These are phyloP conservation scores for Yamadazyma kitorensis DNA, from an alignment of 805 yeast genomes.

Conservation along the genomic window DNA sequence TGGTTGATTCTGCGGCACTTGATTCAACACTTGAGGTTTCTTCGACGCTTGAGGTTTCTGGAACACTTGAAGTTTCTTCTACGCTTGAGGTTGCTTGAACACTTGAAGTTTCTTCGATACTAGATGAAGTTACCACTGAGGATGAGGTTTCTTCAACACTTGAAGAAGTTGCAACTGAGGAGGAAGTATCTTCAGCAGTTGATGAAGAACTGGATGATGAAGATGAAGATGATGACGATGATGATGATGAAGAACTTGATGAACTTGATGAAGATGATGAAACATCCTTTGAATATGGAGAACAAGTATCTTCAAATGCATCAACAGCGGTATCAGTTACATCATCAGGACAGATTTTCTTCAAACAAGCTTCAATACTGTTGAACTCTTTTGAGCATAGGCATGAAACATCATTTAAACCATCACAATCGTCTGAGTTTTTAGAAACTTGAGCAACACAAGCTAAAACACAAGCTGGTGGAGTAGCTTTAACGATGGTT, in stretches of 20 bases:
- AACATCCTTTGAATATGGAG: slow-evolving; percentile 35
- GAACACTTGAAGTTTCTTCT: slow-evolving; percentile 4
- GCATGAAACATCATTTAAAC: slow-evolving; percentile 65
- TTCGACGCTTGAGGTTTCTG: too few relatives aligned
- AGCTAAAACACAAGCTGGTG: slow-evolving; percentile 91
- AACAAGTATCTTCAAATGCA: slow-evolving; percentile 56
- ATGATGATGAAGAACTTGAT: slow-evolving; percentile 18
- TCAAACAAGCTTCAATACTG: slow-evolving; percentile 60
- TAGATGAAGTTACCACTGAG: slow-evolving; percentile 13
- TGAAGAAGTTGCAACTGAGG: slow-evolving; percentile 19
- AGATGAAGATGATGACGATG: slow-evolving; percentile 29
- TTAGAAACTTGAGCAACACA: slow-evolving; percentile 74
- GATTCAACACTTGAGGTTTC: slow-evolving; percentile 5
- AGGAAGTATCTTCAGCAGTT: slow-evolving; percentile 17
- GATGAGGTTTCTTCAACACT: slow-evolving; percentile 15
- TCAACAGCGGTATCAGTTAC: slow-evolving; percentile 55
- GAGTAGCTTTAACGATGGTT: slow-evolving; percentile 55
- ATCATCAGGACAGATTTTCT: slow-evolving; percentile 65
- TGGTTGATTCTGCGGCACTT: slow-evolving; percentile 4
- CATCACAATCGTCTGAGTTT: slow-evolving; percentile 50
- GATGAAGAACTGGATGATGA: slow-evolving; percentile 28
- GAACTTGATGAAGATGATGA: slow-evolving; percentile 26
- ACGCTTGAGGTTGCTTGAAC: slow-evolving; percentile 7
- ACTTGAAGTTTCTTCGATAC: slow-evolving; percentile 5
- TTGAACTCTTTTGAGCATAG: slow-evolving; percentile 57